Percentiles rank a stretch among this genome's conserved stretches.
Conservation (phyloP, 148 eudicot species). For the Fagopyrum homotropicum region DNA sequence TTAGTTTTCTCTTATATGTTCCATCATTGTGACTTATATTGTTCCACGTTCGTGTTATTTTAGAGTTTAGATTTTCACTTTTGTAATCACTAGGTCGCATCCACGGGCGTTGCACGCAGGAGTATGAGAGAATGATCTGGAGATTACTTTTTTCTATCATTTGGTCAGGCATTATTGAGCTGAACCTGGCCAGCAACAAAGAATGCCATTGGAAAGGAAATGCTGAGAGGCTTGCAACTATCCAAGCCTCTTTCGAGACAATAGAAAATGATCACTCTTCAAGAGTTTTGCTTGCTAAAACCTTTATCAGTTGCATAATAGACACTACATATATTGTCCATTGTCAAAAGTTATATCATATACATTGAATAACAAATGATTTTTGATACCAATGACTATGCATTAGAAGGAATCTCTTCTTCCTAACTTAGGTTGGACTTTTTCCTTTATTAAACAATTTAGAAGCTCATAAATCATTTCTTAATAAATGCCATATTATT, state of each 20-base stretch:
- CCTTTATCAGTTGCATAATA: neutral
- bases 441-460: neutral
- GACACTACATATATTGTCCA: neutral
- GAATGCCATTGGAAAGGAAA: constrained; percentile 83
- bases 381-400: neutral
- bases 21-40: no score
- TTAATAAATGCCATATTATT: neutral
- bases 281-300: constrained; percentile 42
- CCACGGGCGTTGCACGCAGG: no score
- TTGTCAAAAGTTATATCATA: neutral
- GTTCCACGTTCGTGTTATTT: no score
- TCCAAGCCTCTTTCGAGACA: constrained; percentile 37
- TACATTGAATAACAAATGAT: neutral
- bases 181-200: constrained; percentile 67
- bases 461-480: neutral
- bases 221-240: constrained; percentile 52
- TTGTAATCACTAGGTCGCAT: no score
- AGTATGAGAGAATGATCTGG: no score
- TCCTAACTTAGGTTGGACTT: neutral
- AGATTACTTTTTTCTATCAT: neutral
- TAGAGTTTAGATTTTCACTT: no score
- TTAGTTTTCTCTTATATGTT: no score
- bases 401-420: neutral
- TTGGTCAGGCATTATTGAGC: constrained; percentile 61
- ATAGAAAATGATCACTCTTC: constrained; percentile 48